These are phyloP conservation scores for Sarocladium strictum DNA, from an alignment of 2,329 filamentous ascomycete species.

Conservation along the genomic window DNA sequence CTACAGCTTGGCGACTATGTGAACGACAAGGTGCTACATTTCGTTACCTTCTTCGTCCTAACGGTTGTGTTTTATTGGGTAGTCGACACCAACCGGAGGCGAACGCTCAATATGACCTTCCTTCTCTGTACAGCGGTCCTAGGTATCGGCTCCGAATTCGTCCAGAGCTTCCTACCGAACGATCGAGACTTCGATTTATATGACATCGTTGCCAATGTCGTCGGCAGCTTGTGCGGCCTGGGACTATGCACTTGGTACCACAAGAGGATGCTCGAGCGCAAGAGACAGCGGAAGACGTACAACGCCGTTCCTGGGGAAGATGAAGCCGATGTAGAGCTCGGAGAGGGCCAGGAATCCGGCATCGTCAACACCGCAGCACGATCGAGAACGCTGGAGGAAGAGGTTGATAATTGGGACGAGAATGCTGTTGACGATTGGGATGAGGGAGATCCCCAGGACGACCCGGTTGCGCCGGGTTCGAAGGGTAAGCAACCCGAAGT, in stretches of 20 bases:
- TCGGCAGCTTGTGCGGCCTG: conserved; percentile 68
- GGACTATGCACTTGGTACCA: conserved; percentile 87
- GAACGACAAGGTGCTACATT: conserved; percentile 88
- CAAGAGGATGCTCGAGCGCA: conserved; percentile 87
- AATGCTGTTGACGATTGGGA: conserved; percentile 60
- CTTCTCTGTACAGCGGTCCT: conserved; percentile 68
- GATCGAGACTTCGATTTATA: conserved; percentile 67
- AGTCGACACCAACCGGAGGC: conserved; percentile 80
- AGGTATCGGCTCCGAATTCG: conserved; percentile 68
- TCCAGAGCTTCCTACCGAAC: conserved; percentile 71
- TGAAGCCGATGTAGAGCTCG: conserved; percentile 69
- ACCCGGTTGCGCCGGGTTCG: background rate
- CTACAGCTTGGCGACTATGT: conserved; percentile 51
- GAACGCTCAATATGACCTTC: conserved; percentile 77
- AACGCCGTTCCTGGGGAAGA: conserved; percentile 60
- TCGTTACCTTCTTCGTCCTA: conserved; percentile 82
- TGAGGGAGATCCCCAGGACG: conserved; percentile 34
- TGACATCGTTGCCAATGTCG: conserved; percentile 82
- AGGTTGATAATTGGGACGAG: conserved; percentile 93
- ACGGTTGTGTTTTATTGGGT: conserved; percentile 95
- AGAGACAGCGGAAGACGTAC: conserved; percentile 68
- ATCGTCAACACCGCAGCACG: conserved; percentile 38
- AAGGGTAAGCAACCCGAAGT: conserved; percentile 2
- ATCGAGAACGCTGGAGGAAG: conserved; percentile 57
- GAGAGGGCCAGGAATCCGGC: conserved; percentile 63